Conservation (phyloP, 176 grass and related monocot genomes). For the Musa troglodytarum region DNA sequence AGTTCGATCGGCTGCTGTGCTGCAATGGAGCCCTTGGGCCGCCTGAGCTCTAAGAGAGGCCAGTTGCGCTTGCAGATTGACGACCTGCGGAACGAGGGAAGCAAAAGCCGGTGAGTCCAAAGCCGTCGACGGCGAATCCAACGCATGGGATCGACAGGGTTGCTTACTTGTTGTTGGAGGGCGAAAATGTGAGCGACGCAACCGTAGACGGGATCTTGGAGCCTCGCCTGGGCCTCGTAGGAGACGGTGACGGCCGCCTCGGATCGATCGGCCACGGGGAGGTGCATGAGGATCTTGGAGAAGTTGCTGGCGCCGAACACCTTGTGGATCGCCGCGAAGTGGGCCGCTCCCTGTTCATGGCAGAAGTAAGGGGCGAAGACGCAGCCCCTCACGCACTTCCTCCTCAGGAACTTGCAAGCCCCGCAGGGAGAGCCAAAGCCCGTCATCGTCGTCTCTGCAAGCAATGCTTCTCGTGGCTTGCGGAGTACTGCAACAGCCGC, state of each 20-base stretch:
- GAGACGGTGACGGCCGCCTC: conserved; percentile 91
- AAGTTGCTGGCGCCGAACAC: conserved; percentile 95
- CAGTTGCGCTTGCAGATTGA: conserved; percentile 85
- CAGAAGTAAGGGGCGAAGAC: conserved; percentile 97
- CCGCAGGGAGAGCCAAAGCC: conserved; percentile 91
- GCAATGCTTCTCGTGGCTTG: neutral
- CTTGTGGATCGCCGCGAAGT: conserved; percentile 96
- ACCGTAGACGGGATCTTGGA: conserved; percentile 87
- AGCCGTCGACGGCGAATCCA: neutral
- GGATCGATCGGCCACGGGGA: conserved; percentile 60
- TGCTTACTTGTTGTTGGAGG: conserved; percentile 76
- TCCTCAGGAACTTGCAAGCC: conserved; percentile 87
- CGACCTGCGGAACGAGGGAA: conserved; percentile 36
- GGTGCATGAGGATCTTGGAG: conserved; percentile 84
- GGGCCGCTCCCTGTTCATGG: conserved; percentile 82
- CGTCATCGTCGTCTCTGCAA: conserved; percentile 34
- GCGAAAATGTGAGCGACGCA: conserved; percentile 96
- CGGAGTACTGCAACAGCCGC: neutral
- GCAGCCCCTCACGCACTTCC: conserved; percentile 86
- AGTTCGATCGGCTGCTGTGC: neutral
- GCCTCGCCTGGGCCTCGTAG: conserved; percentile 86
- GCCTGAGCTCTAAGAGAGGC: conserved; percentile 64
- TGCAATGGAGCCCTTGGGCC: conserved; percentile 31
- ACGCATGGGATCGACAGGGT: neutral
- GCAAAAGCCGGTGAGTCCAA: neutral